These are phyloP conservation scores for Exidia glandulosa DNA, from an alignment of 768 basidiomycete genomes.

Conservation along the genomic window DNA sequence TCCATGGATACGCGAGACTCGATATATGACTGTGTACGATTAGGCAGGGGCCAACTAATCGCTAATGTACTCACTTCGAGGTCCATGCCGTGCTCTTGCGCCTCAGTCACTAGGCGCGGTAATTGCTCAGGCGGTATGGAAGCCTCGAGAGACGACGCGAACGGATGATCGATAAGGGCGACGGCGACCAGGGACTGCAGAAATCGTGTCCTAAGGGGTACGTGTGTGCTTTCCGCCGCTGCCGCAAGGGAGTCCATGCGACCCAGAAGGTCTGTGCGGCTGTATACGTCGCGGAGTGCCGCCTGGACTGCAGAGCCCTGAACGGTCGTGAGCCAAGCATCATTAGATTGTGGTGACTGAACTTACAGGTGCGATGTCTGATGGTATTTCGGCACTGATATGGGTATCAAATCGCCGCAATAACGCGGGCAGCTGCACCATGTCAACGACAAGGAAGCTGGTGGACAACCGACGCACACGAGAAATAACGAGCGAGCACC, in stretches of 20 bases:
- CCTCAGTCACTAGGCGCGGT: conserved; percentile 44
- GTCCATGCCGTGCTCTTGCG: conserved; percentile 47
- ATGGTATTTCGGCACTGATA: conserved; percentile 38
- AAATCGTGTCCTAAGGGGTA: not conserved
- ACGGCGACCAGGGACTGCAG: conserved; percentile 26
- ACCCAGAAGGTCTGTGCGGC: conserved; percentile 42
- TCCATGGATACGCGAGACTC: conserved; percentile 50
- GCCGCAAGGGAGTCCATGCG: conserved; percentile 6
- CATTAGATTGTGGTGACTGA: not conserved
- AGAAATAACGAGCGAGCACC: not conserved
- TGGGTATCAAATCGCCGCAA: conserved; percentile 43
- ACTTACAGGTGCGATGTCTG: conserved; percentile 50
- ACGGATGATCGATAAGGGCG: conserved; percentile 43
- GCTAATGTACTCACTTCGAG: conserved; percentile 35
- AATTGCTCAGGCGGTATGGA: conserved; percentile 34
- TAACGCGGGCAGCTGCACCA: conserved; percentile 46
- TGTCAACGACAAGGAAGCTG: not conserved
- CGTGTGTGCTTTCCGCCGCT: not conserved
- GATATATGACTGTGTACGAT: conserved; percentile 36
- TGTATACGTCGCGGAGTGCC: conserved; percentile 37
- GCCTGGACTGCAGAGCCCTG: conserved; percentile 35
- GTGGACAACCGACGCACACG: not conserved
- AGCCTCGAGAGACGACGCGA: conserved; percentile 42
- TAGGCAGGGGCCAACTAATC: not conserved
- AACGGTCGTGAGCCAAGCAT: conserved; percentile 8